Evolutionary conservation across 192 early-diverging fungal genomes (phyloP).

Genomic region (Oehlia diaphana): DNA sequence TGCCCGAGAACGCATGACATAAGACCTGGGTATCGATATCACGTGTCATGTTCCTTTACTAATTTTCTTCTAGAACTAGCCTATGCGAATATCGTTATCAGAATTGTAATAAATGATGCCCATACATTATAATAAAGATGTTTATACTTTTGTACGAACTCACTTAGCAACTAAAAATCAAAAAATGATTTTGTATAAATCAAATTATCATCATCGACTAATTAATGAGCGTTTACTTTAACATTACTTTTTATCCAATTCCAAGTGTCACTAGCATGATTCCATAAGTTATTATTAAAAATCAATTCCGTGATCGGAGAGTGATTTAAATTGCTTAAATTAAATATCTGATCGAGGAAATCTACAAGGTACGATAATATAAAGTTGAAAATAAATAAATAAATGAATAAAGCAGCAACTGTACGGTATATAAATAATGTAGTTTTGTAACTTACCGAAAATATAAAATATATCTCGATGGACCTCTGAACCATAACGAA

Average conservation of each 20-base stretch:
- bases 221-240: background rate
- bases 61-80: too few relatives aligned
- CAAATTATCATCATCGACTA: background rate
- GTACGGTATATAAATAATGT: background rate
- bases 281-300: background rate
- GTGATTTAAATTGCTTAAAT: background rate
- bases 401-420: too few relatives aligned
- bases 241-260: background rate
- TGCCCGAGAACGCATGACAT: too few relatives aligned
- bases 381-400: background rate
- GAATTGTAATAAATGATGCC: too few relatives aligned
- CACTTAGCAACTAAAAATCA: too few relatives aligned
- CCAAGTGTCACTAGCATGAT: background rate
- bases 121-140: too few relatives aligned
- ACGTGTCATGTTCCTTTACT: too few relatives aligned
- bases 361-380: background rate
- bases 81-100: too few relatives aligned
- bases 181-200: too few relatives aligned
- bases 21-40: too few relatives aligned
- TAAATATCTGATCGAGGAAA: background rate
- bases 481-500: background rate
- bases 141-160: too few relatives aligned
- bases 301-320: background rate
- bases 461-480: background rate
- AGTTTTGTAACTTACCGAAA: background rate